Conservation (phyloP, 345 rosid genomes). For the Lumnitzera littorea region DNA sequence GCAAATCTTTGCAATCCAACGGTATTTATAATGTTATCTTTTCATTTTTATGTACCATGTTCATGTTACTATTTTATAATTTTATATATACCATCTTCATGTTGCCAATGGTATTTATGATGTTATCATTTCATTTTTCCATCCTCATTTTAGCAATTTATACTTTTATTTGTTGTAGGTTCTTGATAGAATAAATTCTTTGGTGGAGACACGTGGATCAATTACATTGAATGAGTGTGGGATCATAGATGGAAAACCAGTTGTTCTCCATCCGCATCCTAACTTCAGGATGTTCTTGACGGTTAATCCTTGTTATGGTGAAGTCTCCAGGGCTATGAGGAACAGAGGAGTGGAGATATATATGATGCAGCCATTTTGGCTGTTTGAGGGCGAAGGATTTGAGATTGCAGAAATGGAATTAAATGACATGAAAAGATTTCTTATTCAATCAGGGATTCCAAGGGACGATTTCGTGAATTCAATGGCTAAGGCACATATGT, state of each 20-base stretch:
- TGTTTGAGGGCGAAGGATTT: constrained; percentile 35
- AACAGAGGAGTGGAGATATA: constrained; percentile 95
- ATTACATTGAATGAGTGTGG: constrained; percentile 92
- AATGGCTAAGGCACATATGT: constrained; percentile 83
- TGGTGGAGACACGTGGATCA: constrained; percentile 84
- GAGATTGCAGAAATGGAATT: constrained; percentile 40
- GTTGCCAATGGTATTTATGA: too few relatives aligned
- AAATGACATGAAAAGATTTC: constrained; percentile 60
- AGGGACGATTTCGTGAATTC: constrained; percentile 46
- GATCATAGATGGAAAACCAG: constrained; percentile 72
- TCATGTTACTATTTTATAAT: constrained; percentile 1
- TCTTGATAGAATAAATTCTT: constrained; percentile 95
- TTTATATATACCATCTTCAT: neutral
- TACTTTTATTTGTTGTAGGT: constrained; percentile 3
- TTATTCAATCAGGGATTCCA: constrained; percentile 73
- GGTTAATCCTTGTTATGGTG: constrained; percentile 80
- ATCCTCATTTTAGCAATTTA: too few relatives aligned
- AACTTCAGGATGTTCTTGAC: constrained; percentile 87
- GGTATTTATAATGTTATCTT: constrained; percentile 21
- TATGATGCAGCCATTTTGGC: constrained; percentile 92
- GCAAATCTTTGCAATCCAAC: constrained; percentile 98
- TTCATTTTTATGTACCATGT: constrained; percentile 4
- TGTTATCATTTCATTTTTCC: too few relatives aligned
- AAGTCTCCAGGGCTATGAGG: constrained; percentile 95
- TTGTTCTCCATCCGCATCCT: constrained; percentile 70